These are phyloP conservation scores for Trichoderma reesei DNA, from an alignment of 495 filamentous ascomycete species.

Conservation along the genomic window DNA sequence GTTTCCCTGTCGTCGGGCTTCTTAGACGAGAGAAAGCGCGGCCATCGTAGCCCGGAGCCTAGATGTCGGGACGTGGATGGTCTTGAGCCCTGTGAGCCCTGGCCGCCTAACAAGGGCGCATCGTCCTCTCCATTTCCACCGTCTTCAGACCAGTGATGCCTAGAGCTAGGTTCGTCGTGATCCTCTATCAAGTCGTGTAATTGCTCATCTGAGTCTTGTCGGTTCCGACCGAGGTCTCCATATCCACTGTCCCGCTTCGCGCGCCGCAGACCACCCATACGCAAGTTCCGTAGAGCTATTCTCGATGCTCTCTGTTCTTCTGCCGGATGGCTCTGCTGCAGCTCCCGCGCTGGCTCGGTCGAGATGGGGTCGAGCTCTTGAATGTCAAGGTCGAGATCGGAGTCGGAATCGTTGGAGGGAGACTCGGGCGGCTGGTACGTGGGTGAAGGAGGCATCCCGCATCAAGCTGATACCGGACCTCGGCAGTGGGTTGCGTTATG, in stretches of 20 bases:
- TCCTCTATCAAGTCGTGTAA: conserved; percentile 47
- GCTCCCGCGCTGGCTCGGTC: conserved; percentile 16
- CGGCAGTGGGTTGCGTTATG: background rate
- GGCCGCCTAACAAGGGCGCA: conserved; percentile 49
- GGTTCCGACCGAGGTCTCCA: conserved; percentile 49
- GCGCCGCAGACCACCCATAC: conserved; percentile 47
- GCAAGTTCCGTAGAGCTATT: conserved; percentile 63
- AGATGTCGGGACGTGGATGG: conserved; percentile 26
- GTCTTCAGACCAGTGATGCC: conserved; percentile 42
- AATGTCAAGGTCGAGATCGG: conserved; percentile 62
- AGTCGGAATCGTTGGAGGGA: conserved; percentile 45
- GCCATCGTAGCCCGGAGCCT: conserved; percentile 36
- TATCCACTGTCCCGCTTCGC: conserved; percentile 42
- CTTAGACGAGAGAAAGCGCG: conserved; percentile 40
- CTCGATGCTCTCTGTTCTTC: conserved; percentile 41
- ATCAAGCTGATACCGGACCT: background rate
- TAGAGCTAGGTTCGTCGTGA: conserved; percentile 30
- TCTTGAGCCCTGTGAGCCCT: conserved; percentile 19
- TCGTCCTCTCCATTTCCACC: conserved; percentile 50
- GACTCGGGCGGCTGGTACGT: conserved; percentile 44
- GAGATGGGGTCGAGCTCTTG: conserved; percentile 60
- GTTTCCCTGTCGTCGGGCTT: conserved; percentile 21
- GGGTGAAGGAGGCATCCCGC: conserved; percentile 44
- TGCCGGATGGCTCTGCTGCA: conserved; percentile 20
- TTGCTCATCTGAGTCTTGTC: conserved; percentile 46